Evolutionary conservation across 306 rosid genomes (phyloP), one percentile per base, ranked within the genome.

Genomic region (Herpetospermum pedunculosum): DNA sequence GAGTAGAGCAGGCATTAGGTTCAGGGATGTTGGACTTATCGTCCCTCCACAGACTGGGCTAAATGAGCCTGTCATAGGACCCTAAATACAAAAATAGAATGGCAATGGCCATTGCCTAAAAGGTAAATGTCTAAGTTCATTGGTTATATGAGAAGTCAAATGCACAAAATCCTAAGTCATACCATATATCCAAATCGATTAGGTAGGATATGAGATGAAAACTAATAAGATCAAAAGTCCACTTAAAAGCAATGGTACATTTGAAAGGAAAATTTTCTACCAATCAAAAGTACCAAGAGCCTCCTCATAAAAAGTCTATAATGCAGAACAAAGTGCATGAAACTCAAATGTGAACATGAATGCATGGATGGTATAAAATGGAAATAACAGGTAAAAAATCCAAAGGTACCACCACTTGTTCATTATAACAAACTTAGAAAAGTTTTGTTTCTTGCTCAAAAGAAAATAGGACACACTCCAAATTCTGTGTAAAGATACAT

Each of bases 1-100:
- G 80, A 91, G 68, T 30, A 89, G 55, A 8, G 85, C 59, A 46
- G 87, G 77, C 70, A 80, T 53, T 55, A 76, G 62, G 73, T 83
- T 89, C 46, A 73, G 76, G 38, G 82, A 73, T 47, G 88, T 84
- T 34, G 95, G 86, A 87, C 87, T 81, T 25, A 79, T 54, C 59
- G 88, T 80, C 81, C 85, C 81, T 78, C 86, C 90, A 79, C 76
- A 78, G 79, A 81, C 77, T 58, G 92, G 79, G 74, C 70, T 85
- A 76, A 71, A 84, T 37, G 25, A 72, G 77, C 80, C 76, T 74
- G 85, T 89, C 72, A 86, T 57, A 72, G 84, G 86, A 83, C 92
- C 97, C 98, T 91, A 84, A 72, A 89, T 69, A 59, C 54, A 76
- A 79, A 76, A 80, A n/a, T 73, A 44, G 58, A 81, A 78, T 40